A percentile compares a stretch with the other conserved stretches of the same genome.
These are phyloP conservation scores for Paspalum notatum DNA, from an alignment of 176 grass and related monocot species.

Conservation along the genomic window DNA sequence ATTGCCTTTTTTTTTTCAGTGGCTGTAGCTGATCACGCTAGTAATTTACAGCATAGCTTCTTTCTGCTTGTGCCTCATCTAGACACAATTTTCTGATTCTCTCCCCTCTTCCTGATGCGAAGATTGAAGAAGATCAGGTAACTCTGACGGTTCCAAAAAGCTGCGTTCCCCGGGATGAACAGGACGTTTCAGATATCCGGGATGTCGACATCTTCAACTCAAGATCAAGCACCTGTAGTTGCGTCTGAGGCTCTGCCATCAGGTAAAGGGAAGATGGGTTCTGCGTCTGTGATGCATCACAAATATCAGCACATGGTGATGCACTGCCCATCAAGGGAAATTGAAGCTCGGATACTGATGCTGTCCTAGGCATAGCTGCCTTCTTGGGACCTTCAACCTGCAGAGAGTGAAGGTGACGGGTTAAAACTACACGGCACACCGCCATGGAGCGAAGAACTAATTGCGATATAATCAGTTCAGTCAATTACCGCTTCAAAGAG, in stretches of 20 bases:
- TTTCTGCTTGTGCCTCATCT: slow-evolving; percentile 22
- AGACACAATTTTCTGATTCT: slow-evolving; percentile 18
- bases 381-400: slow-evolving; percentile 46
- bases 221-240: slow-evolving; percentile 50
- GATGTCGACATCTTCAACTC: slow-evolving; percentile 69
- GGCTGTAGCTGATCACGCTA: neutral
- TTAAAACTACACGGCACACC: neutral
- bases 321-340: slow-evolving; percentile 35
- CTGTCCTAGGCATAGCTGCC: slow-evolving; percentile 25
- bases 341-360: slow-evolving; percentile 34
- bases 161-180: slow-evolving; percentile 9
- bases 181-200: slow-evolving; percentile 38
- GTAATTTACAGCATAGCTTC: neutral
- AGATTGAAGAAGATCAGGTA: slow-evolving; percentile 34
- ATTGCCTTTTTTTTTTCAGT: neutral
- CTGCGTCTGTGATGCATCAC: neutral
- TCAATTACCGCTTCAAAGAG: slow-evolving; percentile 68
- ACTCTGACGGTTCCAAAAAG: slow-evolving; percentile 49
- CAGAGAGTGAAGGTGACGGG: neutral
- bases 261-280: neutral
- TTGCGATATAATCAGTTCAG: neutral
- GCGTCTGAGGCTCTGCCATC: slow-evolving; percentile 43
- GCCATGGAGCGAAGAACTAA: neutral
- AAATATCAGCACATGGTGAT: neutral
- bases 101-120: neutral